These are phyloP conservation scores for Myochromella boudieri DNA, from an alignment of 768 basidiomycete genomes.

Conservation along the genomic window DNA sequence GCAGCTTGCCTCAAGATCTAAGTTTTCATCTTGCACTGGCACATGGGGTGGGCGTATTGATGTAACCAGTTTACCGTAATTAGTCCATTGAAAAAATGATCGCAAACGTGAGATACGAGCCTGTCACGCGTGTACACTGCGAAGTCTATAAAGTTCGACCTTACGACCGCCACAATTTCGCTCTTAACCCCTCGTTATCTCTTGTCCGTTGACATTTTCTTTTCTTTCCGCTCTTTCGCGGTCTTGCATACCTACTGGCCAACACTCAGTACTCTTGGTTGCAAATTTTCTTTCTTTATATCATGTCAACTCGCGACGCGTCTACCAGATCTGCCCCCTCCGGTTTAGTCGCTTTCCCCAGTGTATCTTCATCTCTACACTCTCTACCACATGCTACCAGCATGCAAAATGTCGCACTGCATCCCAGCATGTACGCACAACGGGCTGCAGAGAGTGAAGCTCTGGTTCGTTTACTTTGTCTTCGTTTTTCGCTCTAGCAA, in stretches of 20 bases:
- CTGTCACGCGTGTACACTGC: slow-evolving; percentile 31
- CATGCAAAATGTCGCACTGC: slow-evolving; percentile 63
- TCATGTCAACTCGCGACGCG: slow-evolving; percentile 35
- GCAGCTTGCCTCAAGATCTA: slow-evolving; percentile 17
- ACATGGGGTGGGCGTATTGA: slow-evolving; percentile 23
- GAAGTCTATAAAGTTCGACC: slow-evolving; percentile 33
- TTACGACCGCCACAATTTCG: slow-evolving; percentile 21
- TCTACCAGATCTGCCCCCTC: slow-evolving; percentile 41
- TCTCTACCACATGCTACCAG: slow-evolving; percentile 72
- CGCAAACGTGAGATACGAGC: slow-evolving; percentile 29
- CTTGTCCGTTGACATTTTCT: slow-evolving; percentile 9
- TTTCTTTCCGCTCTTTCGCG: slow-evolving; percentile 13
- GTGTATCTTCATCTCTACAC: slow-evolving; percentile 65
- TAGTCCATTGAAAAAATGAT: slow-evolving; percentile 21
- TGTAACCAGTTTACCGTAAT: slow-evolving; percentile 25
- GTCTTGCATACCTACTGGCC: slow-evolving; percentile 16
- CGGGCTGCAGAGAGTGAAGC: slow-evolving; percentile 73
- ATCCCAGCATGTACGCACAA: slow-evolving; percentile 69
- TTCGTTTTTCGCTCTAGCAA: neutral
- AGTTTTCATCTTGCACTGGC: slow-evolving; percentile 16
- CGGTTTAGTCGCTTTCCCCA: slow-evolving; percentile 71
- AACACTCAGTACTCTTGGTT: slow-evolving; percentile 16
- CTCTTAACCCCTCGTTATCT: slow-evolving; percentile 20
- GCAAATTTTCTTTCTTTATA: slow-evolving; percentile 15
- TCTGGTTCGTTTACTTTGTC: slow-evolving; percentile 50